Base-by-base conservation (phyloP, 2,329 filamentous ascomycete species). In the Penicillium sp. region DNA sequence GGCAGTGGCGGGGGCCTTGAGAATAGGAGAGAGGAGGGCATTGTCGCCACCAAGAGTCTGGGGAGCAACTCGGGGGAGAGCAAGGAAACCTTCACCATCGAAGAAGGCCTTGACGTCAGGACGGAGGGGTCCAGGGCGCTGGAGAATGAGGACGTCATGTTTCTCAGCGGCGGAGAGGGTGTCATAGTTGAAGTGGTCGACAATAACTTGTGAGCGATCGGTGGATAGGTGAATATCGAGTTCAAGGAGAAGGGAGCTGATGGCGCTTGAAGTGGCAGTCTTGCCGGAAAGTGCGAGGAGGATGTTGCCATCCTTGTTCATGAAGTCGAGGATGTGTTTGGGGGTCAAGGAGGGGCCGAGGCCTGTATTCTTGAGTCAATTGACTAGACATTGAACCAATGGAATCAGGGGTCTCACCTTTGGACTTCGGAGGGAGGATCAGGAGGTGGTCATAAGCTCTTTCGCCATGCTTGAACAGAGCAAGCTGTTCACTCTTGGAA, bases 151-250 rank as follows among this genome's bases (percentile, higher is more conserved):
- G 30, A 96, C 89, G 75, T 97, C 91, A 76, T 99, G 94, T 69
- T 86, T 84, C 61, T 97, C 91, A 47, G 86, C 70, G 5, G 93
- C 88, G 38, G 88, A 90, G 31, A 83, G 65, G 54, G 83, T 81
- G 69, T 97, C 93, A 77, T 94, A 94, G 78, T 90, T 89, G 85
- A 97, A 97, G 80, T 99, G 94, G 76, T 97, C 94, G 59, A 97
- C 88, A 6, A 96, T 88, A 55, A 93, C 80, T 55, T 90, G 87
- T 53, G 88, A 90, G 68, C 92, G 90, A 75, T 96, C 93, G 35
- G 85, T 77, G 37, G 94, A 90, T n/a, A 97, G 84, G 63, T 87
- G 81, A 69, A 99, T 89, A 71, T 97, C 93, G 73, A 97, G 82
- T 76, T 97, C 91, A 67, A 89, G 80, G 49, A 97, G 88, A 54